Evolutionary conservation across 2,329 filamentous ascomycete species (phyloP).

Genomic region (Botrytis cinerea): DNA sequence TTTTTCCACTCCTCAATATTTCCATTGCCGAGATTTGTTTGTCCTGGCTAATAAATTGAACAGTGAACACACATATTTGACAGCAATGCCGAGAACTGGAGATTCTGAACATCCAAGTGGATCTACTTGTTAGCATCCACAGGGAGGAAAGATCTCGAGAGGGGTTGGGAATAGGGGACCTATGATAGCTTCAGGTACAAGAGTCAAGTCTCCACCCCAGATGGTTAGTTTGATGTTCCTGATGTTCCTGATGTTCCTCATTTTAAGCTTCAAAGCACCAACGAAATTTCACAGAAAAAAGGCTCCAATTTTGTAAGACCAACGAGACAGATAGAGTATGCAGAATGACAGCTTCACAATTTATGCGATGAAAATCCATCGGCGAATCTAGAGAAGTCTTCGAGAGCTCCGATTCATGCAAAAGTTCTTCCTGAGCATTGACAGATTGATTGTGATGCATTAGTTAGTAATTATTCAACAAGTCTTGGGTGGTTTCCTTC

Average conservation of each 20-base stretch:
- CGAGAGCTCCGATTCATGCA: not conserved
- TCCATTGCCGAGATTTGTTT: not conserved
- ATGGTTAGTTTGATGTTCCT: not conserved
- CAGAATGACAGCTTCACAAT: slow-evolving; percentile 2
- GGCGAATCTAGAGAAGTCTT: not conserved
- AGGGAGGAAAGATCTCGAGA: slow-evolving; percentile 10
- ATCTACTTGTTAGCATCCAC: not conserved
- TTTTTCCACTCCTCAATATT: not conserved
- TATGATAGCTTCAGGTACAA: slow-evolving; percentile 18
- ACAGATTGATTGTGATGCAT: not conserved
- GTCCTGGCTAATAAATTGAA: not conserved
- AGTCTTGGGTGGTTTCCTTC: not conserved
- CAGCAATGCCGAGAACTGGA: slow-evolving; percentile 14
- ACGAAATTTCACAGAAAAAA: not conserved
- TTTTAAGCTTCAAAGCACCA: slow-evolving; percentile 19
- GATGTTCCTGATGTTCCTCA: slow-evolving; percentile 7
- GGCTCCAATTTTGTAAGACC: not conserved
- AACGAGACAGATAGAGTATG: not conserved
- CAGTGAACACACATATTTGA: not conserved
- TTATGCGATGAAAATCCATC: not conserved
- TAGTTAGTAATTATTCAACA: not conserved
- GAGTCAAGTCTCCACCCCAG: slow-evolving; percentile 10
- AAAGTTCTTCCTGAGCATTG: not conserved
- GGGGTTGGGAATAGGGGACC: slow-evolving; percentile 17
- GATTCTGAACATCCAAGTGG: slow-evolving; percentile 1